Evolutionary conservation across 169 alveolate genomes (phyloP), one percentile per base, ranked within the genome.

Genomic region (Pseudocohnilembus persalinus): DNA sequence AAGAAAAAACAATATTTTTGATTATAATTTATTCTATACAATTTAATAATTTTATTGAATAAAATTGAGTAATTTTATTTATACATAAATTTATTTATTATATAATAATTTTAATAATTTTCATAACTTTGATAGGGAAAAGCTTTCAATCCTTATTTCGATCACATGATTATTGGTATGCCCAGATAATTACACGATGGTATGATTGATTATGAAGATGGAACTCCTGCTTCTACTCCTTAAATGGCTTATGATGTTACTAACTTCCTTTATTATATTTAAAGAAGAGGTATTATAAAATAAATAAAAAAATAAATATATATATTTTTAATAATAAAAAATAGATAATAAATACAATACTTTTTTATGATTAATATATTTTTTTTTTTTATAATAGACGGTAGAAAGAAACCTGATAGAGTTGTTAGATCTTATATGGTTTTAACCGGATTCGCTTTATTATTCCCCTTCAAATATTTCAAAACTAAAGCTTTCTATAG

Each of bases 101-200:
- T n/a, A n/a, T n/a, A n/a, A n/a, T n/a, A n/a, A n/a, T n/a, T n/a
- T n/a, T n/a, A n/a, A n/a, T n/a, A n/a, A n/a, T n/a, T n/a, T n/a
- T n/a, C n/a, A n/a, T n/a, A n/a, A n/a, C n/a, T n/a, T n/a, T n/a
- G n/a, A n/a, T n/a, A n/a, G n/a, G n/a, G n/a, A n/a, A 93, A 98
- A 81, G 96, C 97, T 91, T 98, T 94, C 93, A 97, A 98, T 88
- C 98, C 98, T 31, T 98, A 97, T 93, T 98, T 97, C 96, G 97
- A 97, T 73, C 99, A 99, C 82, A 98, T 98, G 94, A 98, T 99
- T 76, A 97, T 98, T 84, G 98, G 99, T 74, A 98, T 98, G 99
- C 98, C 99, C 24, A 99, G 99, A 32, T 99, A 99, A 76, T 98
- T 98, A 49, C 97, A 95, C 93, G 99, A 98, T 88, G 99, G 99